A percentile compares a stretch with the other conserved stretches of the same genome.
These are phyloP conservation scores for Clarireedia hainanense DNA, from an alignment of 2,329 filamentous ascomycete species.

Conservation along the genomic window DNA sequence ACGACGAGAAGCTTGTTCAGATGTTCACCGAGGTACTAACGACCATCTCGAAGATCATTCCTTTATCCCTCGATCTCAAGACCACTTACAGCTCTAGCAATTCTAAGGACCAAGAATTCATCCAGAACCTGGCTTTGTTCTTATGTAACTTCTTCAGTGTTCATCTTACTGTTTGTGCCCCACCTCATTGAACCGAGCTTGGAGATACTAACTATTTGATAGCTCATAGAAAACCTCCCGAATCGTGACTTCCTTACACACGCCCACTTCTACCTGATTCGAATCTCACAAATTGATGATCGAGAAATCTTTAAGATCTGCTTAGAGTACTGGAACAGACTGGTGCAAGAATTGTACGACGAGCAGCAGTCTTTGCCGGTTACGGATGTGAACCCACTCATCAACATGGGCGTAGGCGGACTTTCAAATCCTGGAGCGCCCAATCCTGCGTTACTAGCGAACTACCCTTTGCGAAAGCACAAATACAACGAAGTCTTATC, in stretches of 20 bases:
- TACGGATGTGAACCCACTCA: slow-evolving; percentile 82
- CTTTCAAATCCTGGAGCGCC: slow-evolving; percentile 75
- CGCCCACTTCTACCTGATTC: slow-evolving; percentile 95
- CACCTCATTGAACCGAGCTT: neutral
- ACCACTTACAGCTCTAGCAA: slow-evolving; percentile 87
- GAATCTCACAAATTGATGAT: slow-evolving; percentile 97
- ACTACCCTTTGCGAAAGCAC: slow-evolving; percentile 92
- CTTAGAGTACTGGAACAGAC: slow-evolving; percentile 97
- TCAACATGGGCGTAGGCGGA: slow-evolving; percentile 65
- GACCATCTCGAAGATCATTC: slow-evolving; percentile 88
- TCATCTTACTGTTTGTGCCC: slow-evolving; percentile 64
- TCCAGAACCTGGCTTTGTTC: slow-evolving; percentile 93
- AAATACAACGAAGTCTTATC: slow-evolving; percentile 93
- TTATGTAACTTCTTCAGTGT: slow-evolving; percentile 95
- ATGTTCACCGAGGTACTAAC: slow-evolving; percentile 98
- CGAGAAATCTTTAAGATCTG: slow-evolving; percentile 99
- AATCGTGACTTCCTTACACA: slow-evolving; percentile 93
- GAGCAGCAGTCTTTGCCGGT: slow-evolving; percentile 97
- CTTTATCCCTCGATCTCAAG: slow-evolving; percentile 82
- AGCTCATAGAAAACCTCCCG: slow-evolving; percentile 91
- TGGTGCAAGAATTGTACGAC: slow-evolving; percentile 96
- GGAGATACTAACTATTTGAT: slow-evolving; percentile 19
- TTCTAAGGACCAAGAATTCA: slow-evolving; percentile 90
- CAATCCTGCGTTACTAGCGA: slow-evolving; percentile 75
- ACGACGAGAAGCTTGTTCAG: slow-evolving; percentile 90